A percentile compares a stretch with the other conserved stretches of the same genome.
Conservation (phyloP, 2,329 filamentous ascomycete species). For the Colletotrichum graminicola region DNA sequence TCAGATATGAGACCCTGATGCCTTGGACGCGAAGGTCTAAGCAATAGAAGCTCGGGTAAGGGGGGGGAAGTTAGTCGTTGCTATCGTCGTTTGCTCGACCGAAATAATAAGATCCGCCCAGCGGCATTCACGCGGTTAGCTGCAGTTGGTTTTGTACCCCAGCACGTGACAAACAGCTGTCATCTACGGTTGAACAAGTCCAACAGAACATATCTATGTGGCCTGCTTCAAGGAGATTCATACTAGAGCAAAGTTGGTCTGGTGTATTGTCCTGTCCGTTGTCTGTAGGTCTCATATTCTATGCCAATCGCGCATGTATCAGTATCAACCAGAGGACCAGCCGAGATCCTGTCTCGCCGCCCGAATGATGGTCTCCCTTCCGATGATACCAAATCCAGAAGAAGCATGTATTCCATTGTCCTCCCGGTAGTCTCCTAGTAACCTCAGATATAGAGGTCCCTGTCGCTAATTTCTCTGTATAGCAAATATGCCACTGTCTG, state of each 20-base stretch:
- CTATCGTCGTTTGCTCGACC: conserved; percentile 41
- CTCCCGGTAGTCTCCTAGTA: background rate
- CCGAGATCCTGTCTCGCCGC: conserved; percentile 1
- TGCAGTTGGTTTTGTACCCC: conserved; percentile 41
- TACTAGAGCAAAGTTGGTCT: conserved; percentile 14
- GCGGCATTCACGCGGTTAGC: conserved; percentile 38
- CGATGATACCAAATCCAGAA: background rate
- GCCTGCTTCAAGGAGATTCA: background rate
- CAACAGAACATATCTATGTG: conserved; percentile 5
- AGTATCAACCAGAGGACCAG: background rate
- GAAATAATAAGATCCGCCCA: conserved; percentile 41
- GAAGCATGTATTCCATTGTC: background rate
- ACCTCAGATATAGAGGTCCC: background rate
- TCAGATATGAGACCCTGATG: conserved; percentile 28
- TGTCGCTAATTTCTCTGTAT: background rate
- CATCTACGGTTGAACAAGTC: conserved; percentile 34
- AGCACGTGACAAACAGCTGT: conserved; percentile 43
- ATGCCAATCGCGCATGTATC: background rate
- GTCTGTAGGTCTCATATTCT: conserved; percentile 15
- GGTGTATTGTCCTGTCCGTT: conserved; percentile 21
- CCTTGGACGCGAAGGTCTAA: conserved; percentile 24
- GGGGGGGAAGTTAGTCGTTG: conserved; percentile 23
- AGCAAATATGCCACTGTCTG: conserved; percentile 6
- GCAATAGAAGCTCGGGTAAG: conserved; percentile 6
- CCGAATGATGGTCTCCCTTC: background rate